Evolutionary conservation across 23 red algal species (phyloP), one percentile per base, ranked within the genome.

Genomic region (Cyanidioschyzon merolae): DNA sequence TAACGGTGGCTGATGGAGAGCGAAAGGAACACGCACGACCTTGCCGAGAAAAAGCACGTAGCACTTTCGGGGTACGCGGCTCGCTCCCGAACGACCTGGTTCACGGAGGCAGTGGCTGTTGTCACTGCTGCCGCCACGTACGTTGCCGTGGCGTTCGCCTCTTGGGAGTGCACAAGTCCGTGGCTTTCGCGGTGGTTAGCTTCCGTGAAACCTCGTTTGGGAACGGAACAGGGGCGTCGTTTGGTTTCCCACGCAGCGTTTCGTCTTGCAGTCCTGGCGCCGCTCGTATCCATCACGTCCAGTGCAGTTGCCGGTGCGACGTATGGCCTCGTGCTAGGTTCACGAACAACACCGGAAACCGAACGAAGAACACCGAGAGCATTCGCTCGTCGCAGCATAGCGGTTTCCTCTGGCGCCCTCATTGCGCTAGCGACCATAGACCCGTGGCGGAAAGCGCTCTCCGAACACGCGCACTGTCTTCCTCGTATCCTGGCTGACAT

Each of bases 51-150:
- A n/a, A n/a, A n/a, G n/a, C n/a, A n/a, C n/a, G n/a, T n/a, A n/a
- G n/a, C n/a, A n/a, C 63, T 71, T 25, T 71, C 63, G 3, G 63
- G 63, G 63, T 71, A 71, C 32, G 29, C 16, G 3, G 63, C 63
- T 25, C 63, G 63, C 12, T 27, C 63, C 12, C 63, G 63, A 17
- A 71, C 21, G 12, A 27, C 7, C 32, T 71, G 63, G 63, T 12
- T 3, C 63, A 3, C 12, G n/a, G 63, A 71, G 63, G 63, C 63
- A 27, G 16, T 71, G 32, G 63, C 63, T 25, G 63, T 71, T 71
- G 32, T 35, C 29, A 7, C 32, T 17, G 32, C n/a, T 3, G 30
- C n/a, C 3, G 63, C 63, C 12, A 35, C 63, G 63, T 71, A 17
- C 32, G 16, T 71, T 7, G 63, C 12, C 12, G 32, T 7, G 3